Base-by-base conservation (phyloP, 441 rosid genomes). In the Geranium incanum region DNA sequence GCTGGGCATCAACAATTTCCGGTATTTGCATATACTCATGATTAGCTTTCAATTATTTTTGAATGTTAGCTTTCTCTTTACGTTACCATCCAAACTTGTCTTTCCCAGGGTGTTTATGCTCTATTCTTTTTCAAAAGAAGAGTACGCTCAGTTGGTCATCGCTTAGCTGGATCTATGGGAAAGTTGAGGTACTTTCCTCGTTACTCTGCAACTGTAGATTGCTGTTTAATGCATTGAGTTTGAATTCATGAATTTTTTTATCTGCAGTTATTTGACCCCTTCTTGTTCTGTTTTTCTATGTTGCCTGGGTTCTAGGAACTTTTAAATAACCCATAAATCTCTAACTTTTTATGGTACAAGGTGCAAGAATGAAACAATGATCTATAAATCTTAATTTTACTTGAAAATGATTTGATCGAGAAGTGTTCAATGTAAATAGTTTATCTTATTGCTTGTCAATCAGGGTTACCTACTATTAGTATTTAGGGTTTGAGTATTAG, bases 1-100 rank as follows among this genome's bases (percentile, higher is more conserved):
- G 97, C 88, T 79, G 93, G 90, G 72, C 79, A 89, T 74, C 97
- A 95, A 79, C 94, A 88, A 75, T 89, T 95, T 81, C 97, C 97
- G 89, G 99, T 95, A 91, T 76, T 57, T 73, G 67, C 45, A 23
- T 72, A 12, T 69, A 36, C 8, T 28, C 36, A 38, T 64, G 64
- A 50, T 66, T 78, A 60, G 79, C 55, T 18, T 70, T 4, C 50
- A 3, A 0, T 57, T 69, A 64, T 77, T 52, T 76, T 63, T 72
- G 6, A 69, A 48, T 36, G 12, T 21, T 69, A 70, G 19, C 59
- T 52, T 38, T 15, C 71, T 66, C 68, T 67, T 57, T 23, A 69
- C 36, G 78, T 77, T 69, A 76, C 72, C 55, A 68, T 73, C 38
- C 74, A 15, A 9, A 39, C 64, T 55, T 77, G 41, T 39, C 76